A percentile compares a stretch with the other conserved stretches of the same genome.
Evolutionary conservation across 2,329 filamentous ascomycete genomes (phyloP).

Genomic region (Alternaria conjuncta): DNA sequence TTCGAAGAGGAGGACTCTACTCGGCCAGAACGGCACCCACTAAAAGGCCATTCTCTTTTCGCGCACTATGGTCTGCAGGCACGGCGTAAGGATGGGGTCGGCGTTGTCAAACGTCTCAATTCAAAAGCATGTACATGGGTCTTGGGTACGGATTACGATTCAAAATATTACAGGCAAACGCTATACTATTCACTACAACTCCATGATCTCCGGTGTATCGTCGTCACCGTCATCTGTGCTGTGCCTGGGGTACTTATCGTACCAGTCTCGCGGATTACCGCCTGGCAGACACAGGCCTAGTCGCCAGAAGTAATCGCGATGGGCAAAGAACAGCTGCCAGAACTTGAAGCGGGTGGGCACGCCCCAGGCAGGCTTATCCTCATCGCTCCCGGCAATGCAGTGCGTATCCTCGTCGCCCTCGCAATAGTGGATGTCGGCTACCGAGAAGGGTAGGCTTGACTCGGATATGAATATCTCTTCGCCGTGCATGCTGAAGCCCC

Average conservation of each 20-base stretch:
- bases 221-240: slow-evolving; percentile 20
- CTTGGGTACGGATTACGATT: slow-evolving; percentile 1
- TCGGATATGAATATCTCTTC: slow-evolving; percentile 89
- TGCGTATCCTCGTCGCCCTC: slow-evolving; percentile 70
- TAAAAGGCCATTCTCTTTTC: slow-evolving; percentile 15
- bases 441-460: slow-evolving; percentile 68
- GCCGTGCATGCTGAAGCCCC: slow-evolving; percentile 84
- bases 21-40: slow-evolving; percentile 38
- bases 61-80: background rate
- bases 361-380: slow-evolving; percentile 35
- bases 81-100: slow-evolving; percentile 6
- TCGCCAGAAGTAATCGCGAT: slow-evolving; percentile 96
- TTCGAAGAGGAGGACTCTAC: slow-evolving; percentile 69
- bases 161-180: background rate
- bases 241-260: slow-evolving; percentile 50
- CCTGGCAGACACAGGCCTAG: slow-evolving; percentile 87
- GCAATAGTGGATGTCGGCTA: slow-evolving; percentile 74
- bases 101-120: slow-evolving; percentile 5
- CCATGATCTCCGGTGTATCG: slow-evolving; percentile 19
- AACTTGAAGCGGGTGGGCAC: slow-evolving; percentile 70
- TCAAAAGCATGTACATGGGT: background rate
- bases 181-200: slow-evolving; percentile 19
- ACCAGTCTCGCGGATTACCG: slow-evolving; percentile 74
- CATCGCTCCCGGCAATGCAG: slow-evolving; percentile 70
- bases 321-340: slow-evolving; percentile 93